Evolutionary conservation across 345 rosid genomes (phyloP), one percentile per base, ranked within the genome.

Genomic region (Luvunga scandens): DNA sequence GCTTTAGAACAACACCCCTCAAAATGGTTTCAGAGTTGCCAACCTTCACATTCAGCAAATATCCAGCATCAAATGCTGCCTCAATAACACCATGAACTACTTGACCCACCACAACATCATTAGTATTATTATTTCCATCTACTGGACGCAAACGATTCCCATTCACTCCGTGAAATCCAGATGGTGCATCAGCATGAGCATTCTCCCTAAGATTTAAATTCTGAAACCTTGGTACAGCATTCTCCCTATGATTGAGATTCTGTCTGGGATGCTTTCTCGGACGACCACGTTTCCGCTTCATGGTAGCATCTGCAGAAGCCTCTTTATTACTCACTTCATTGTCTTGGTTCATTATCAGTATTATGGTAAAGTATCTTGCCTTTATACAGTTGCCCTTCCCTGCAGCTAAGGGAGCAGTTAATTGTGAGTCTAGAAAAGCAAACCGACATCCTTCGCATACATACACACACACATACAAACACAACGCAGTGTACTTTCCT

Each of bases 271-370:
- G 61, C 82, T 96, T 94, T 59, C 95, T 88, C 6, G 97, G 98
- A 4, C 98, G 97, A 68, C 99, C 98, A 73, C 95, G 97, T 78
- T 84, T 90, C 48, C 97, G 89, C 81, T 92, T 96, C 65, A 84
- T 80, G 42, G 87, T 87, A 69, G 76, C 75, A 61, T 80, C 83
- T 56, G 85, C 88, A 36, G 88, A 84, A 78, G 84, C 80, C 69
- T 75, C 86, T 59, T 75, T 83, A 77, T 82, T 81, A 84, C 74
- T 78, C 76, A 75, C 85, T 79, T 69, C 87, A 81, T 80, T 85
- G 75, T 81, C 86, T 81, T 88, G 89, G 42, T 83, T 85, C 89
- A 91, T 88, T 79, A 70, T 85, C 63, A 25, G 72, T 73, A 63
- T 66, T 67, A n/a, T 16, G n/a, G 71, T 53, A 55, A 21, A 69